Base-by-base conservation (phyloP, 495 filamentous ascomycete genomes). In the Xylona heveae region DNA sequence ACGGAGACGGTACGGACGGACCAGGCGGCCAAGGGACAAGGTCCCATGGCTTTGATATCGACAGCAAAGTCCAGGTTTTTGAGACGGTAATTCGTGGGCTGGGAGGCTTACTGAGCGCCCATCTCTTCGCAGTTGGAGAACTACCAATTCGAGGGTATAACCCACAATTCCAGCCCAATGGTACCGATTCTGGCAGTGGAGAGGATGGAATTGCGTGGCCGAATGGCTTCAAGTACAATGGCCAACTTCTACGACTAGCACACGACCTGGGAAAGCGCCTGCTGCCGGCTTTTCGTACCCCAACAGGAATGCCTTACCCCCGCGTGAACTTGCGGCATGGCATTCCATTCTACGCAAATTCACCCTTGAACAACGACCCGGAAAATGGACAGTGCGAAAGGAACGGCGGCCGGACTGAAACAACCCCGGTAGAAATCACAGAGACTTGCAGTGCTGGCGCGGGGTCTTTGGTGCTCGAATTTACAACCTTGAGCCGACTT, bases 51-150 rank as follows among this genome's bases (percentile, higher is more conserved):
- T 97, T 95, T 40, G 83, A 97, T 54, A 59, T 94, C 24, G 85
- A 97, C 51, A 90, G 82, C 51, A 94, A 94, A 51, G 88, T 97
- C 6, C 81, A 97, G 53, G 80, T 97, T 21, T 97, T 97, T 47
- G 88, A 97, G 52, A 93, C 83, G 2, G 83, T 92, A 6, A 97
- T 97, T 47, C 64, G 88, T 39, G 84, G 84, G 18, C 64, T 97
- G 31, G 88, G 90, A 12, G 88, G 88, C 14, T 54, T 97, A 19
- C 56, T 97, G 28, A 91, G 81, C 42, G 81, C 90, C 5, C 88
- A 97, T 55, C 58, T 93, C 16, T 97, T 95, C 49, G 83, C 88
- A 9, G 57, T 82, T 28, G 84, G 80, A 22, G 82, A 88, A 15
- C 54, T 92, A 22, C 84, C 84, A 1, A 91, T 94, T 31, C 59